Percentiles rank a stretch among this genome's conserved stretches.
Conservation (phyloP, 129 eudicot species). For the Saussurea involucrata region DNA sequence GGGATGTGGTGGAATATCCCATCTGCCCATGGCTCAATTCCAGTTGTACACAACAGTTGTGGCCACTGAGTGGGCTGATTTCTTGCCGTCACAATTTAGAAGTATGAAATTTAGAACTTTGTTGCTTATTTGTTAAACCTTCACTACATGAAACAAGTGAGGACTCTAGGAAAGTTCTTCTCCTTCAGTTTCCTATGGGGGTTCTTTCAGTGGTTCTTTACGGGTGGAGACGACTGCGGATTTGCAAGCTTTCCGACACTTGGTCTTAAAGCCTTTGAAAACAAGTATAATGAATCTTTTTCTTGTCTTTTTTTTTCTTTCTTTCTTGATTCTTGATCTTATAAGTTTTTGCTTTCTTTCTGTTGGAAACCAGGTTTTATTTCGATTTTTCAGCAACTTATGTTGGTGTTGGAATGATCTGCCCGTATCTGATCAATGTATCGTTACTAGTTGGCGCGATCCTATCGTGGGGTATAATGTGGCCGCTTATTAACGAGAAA, state of each 20-base stretch:
- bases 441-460: conserved; percentile 57
- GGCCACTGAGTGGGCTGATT: too few species aligned
- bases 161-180: conserved; percentile 80
- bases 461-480: conserved; percentile 95
- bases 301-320: neutral
- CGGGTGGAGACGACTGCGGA: conserved; percentile 86
- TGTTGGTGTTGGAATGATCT: conserved; percentile 46
- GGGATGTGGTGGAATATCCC: too few species aligned
- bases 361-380: conserved; percentile 31
- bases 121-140: neutral
- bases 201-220: conserved; percentile 97
- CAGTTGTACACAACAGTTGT: too few species aligned
- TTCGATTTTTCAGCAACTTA: conserved; percentile 47
- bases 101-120: neutral
- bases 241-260: conserved; percentile 69
- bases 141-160: conserved; percentile 80
- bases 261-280: conserved; percentile 72
- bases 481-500: conserved; percentile 76
- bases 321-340: neutral
- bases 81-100: too few species aligned
- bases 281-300: conserved; percentile 36
- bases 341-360: neutral
- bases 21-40: too few species aligned
- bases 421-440: conserved; percentile 38
- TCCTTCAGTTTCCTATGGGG: conserved; percentile 96